These are phyloP conservation scores for Pseudodiploospora longispora DNA, from an alignment of 2,329 filamentous ascomycete genomes.

Conservation along the genomic window DNA sequence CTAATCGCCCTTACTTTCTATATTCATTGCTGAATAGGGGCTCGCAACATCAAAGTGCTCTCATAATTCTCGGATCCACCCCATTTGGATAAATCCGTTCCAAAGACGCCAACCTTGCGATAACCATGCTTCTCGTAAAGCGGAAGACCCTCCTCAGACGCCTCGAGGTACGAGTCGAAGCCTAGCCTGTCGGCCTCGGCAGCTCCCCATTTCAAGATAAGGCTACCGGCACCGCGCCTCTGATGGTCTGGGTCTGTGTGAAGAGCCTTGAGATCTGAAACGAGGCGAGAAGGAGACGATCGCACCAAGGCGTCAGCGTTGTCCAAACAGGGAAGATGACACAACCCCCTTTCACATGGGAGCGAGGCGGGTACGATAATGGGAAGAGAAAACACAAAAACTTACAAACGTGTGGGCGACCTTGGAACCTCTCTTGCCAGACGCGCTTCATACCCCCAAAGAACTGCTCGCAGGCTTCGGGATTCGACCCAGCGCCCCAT, in stretches of 20 bases:
- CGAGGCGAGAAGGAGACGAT: background rate
- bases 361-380: background rate
- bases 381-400: background rate
- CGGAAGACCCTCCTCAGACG: conserved; percentile 21
- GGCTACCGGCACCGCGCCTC: conserved; percentile 24
- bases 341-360: background rate
- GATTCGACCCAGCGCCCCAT: conserved; percentile 22
- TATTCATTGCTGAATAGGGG: background rate
- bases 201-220: conserved; percentile 27
- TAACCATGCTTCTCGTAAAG: conserved; percentile 30
- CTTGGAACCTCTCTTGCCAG: conserved; percentile 21
- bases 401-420: conserved; percentile 28
- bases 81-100: conserved; percentile 21
- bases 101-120: conserved; percentile 18
- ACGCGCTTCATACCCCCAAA: conserved; percentile 22
- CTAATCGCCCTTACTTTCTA: background rate
- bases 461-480: conserved; percentile 25
- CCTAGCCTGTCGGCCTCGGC: conserved; percentile 28
- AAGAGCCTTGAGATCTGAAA: conserved; percentile 28
- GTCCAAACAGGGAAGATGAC: background rate
- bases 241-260: conserved; percentile 30
- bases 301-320: too few relatives aligned
- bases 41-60: conserved; percentile 18
- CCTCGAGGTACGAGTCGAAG: conserved; percentile 29
- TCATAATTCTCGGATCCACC: conserved; percentile 15